Conservation (phyloP, 2,329 filamentous ascomycete species). For the Periconia sp. region DNA sequence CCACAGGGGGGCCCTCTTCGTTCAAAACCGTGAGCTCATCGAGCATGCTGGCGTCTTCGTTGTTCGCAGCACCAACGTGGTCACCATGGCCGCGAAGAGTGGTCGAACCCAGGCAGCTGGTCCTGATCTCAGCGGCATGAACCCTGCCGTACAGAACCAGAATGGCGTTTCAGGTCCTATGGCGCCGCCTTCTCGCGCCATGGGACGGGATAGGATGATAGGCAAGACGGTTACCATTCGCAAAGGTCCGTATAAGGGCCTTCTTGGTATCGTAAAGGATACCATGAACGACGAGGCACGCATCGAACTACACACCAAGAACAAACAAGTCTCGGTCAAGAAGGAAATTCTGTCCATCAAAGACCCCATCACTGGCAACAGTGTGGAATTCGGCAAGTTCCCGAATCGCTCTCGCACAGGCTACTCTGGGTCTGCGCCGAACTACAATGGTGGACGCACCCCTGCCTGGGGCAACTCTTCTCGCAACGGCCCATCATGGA, state of each 20-base stretch:
- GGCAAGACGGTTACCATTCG: slow-evolving; percentile 91
- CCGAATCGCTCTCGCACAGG: slow-evolving; percentile 44
- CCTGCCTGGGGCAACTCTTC: slow-evolving; percentile 40
- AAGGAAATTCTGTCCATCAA: slow-evolving; percentile 85
- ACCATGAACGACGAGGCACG: slow-evolving; percentile 84
- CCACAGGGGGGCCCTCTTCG: slow-evolving; percentile 88
- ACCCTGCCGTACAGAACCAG: slow-evolving; percentile 71
- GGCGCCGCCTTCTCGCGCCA: slow-evolving; percentile 71
- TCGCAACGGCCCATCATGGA: slow-evolving; percentile 59
- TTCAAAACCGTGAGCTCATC: slow-evolving; percentile 80
- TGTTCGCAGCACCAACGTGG: slow-evolving; percentile 81
- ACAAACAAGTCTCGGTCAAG: slow-evolving; percentile 84
- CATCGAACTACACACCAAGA: slow-evolving; percentile 93
- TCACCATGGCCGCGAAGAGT: slow-evolving; percentile 92
- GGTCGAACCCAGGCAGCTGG: slow-evolving; percentile 74
- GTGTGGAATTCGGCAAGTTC: slow-evolving; percentile 68
- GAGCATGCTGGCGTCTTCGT: slow-evolving; percentile 94
- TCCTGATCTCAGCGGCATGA: slow-evolving; percentile 88
- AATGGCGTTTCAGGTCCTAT: slow-evolving; percentile 56
- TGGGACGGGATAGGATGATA: slow-evolving; percentile 80
- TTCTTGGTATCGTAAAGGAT: slow-evolving; percentile 95
- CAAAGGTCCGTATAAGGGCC: slow-evolving; percentile 87
- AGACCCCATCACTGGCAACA: slow-evolving; percentile 76
- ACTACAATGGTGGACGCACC: slow-evolving; percentile 46
- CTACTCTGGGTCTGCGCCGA: slow-evolving; percentile 41